Evolutionary conservation across 805 yeast species (phyloP).

Genomic region (Teunomyces kruisii): DNA sequence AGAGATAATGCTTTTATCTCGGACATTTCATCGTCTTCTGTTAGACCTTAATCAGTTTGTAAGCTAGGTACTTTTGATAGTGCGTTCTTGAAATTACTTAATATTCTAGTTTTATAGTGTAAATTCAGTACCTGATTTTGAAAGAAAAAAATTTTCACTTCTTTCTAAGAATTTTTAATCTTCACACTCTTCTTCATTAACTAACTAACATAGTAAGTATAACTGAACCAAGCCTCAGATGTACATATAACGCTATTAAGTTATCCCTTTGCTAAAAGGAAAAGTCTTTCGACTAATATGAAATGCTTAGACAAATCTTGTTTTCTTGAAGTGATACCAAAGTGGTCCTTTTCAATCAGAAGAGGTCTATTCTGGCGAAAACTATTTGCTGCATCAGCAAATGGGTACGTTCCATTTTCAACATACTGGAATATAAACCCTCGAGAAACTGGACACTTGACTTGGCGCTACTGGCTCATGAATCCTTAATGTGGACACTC

Average conservation of each 20-base stretch:
- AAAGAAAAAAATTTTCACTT: neutral
- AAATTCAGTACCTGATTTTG: neutral
- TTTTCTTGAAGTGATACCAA: conserved; percentile 9
- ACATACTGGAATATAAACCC: conserved; percentile 11
- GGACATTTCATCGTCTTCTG: neutral
- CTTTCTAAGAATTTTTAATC: neutral
- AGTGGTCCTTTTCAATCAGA: conserved; percentile 3
- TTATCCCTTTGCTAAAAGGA: neutral
- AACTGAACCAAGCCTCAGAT: conserved; percentile 1
- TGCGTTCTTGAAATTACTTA: neutral
- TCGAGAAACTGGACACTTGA: conserved; percentile 30
- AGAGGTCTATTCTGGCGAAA: conserved; percentile 1
- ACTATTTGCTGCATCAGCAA: conserved; percentile 7
- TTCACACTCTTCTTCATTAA: neutral
- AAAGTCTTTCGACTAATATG: neutral
- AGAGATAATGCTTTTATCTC: conserved; percentile 5
- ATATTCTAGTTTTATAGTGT: neutral
- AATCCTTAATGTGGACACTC: conserved; percentile 40
- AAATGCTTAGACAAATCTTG: neutral
- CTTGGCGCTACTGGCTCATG: conserved; percentile 25
- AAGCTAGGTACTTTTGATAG: neutral
- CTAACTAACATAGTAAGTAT: neutral
- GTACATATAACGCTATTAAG: neutral
- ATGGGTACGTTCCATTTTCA: conserved; percentile 14
- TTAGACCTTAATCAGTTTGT: neutral